phyloP scores from a whole-genome alignment of 2,329 filamentous ascomycete genomes.

The Sphaerostilbella broomeana region DNA sequence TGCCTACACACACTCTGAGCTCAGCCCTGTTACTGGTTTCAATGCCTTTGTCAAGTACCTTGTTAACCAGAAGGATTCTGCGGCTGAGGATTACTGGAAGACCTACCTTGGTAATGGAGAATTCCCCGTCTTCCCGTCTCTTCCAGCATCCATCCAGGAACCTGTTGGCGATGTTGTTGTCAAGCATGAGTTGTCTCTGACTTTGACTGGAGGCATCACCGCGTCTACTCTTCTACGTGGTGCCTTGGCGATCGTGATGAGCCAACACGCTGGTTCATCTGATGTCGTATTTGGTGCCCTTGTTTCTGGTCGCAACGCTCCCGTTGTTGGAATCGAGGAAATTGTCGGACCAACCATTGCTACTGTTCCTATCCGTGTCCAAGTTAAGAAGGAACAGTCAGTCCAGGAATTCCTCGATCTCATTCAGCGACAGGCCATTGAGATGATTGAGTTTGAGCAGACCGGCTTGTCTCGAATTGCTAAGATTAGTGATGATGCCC shows the following conservation, averaged over 20 bases:
- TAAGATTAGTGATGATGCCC: not conserved
- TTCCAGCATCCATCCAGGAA: not conserved
- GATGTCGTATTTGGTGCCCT: constrained; percentile 28
- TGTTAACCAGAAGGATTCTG: not conserved
- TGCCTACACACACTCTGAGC: not conserved
- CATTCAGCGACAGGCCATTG: not conserved
- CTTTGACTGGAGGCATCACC: not conserved
- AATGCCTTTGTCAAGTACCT: constrained; percentile 2
- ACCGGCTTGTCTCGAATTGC: constrained; percentile 4
- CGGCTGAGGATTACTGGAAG: not conserved
- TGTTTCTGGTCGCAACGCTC: constrained; percentile 20
- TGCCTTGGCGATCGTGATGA: constrained; percentile 12
- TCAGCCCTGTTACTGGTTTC: not conserved
- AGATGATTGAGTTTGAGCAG: constrained; percentile 7
- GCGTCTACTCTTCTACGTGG: constrained; percentile 1
- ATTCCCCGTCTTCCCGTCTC: not conserved
- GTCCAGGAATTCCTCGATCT: not conserved
- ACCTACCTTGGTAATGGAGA: not conserved
- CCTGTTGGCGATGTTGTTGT: not conserved
- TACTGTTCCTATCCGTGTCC: constrained; percentile 21
- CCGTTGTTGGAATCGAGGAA: constrained; percentile 20
- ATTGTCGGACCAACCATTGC: constrained; percentile 24
- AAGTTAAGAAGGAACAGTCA: not conserved
- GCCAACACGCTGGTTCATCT: constrained; percentile 6
- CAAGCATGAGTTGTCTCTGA: not conserved